phyloP scores from a whole-genome alignment of 148 eudicot genomes.

The Persicaria tinctoria region DNA sequence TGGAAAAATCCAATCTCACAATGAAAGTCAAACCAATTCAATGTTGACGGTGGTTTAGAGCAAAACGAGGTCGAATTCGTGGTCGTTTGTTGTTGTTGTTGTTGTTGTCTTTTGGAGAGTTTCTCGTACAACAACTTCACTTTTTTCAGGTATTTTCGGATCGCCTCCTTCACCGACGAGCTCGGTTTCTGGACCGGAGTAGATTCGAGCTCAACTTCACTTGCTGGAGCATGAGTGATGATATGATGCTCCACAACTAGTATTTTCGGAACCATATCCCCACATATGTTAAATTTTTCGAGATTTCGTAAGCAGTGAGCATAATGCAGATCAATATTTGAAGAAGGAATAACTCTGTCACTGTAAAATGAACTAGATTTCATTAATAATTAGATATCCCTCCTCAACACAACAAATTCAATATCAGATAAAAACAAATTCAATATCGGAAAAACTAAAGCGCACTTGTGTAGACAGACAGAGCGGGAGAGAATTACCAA shows the following conservation, averaged over 20 bases:
- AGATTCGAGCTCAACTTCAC: neutral
- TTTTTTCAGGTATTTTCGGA: no score
- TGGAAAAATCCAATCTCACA: no score
- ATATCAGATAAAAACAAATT: neutral
- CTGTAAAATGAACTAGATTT: slow-evolving; percentile 31
- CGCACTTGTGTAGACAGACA: neutral
- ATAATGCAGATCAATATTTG: slow-evolving; percentile 41
- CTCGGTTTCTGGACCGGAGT: no score
- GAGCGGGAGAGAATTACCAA: slow-evolving; percentile 36
- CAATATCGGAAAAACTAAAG: neutral
- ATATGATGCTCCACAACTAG: slow-evolving; percentile 70
- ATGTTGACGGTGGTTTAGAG: no score
- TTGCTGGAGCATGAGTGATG: slow-evolving; percentile 82
- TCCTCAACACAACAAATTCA: neutral
- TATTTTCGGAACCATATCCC: slow-evolving; percentile 54
- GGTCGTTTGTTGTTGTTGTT: no score
- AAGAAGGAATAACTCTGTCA: slow-evolving; percentile 65
- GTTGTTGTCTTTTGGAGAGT: no score
- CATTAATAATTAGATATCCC: neutral
- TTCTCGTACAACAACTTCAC: no score
- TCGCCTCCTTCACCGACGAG: no score
- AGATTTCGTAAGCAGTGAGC: slow-evolving; percentile 46
- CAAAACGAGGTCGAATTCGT: no score
- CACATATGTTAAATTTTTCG: slow-evolving; percentile 69
- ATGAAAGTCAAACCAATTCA: no score